Conservation (phyloP, 305 asterid species). For the Fraxinus sp. region DNA sequence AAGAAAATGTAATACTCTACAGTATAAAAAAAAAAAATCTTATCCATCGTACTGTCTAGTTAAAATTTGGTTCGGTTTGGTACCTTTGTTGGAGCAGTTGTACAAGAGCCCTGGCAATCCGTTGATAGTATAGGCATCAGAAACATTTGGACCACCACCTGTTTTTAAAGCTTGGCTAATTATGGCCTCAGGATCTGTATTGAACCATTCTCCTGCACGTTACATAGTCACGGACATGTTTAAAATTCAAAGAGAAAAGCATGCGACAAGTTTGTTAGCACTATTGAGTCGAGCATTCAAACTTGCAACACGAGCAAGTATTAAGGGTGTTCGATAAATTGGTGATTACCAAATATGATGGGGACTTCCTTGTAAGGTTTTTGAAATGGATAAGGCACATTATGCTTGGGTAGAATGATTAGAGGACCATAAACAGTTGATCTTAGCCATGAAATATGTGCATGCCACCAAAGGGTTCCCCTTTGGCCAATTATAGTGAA, state of each 20-base stretch:
- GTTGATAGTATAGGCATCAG: constrained; percentile 30
- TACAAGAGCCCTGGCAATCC: constrained; percentile 29
- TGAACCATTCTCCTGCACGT: constrained; percentile 30
- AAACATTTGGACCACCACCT: constrained; percentile 20
- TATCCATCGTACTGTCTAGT: neutral
- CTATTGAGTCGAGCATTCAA: neutral
- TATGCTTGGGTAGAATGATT: constrained; percentile 19
- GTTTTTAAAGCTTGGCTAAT: constrained; percentile 23
- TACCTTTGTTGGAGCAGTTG: constrained; percentile 20
- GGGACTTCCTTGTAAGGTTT: constrained; percentile 23
- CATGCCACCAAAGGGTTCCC: constrained; percentile 33
- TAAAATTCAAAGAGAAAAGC: neutral
- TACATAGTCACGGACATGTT: neutral
- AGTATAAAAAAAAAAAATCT: neutral
- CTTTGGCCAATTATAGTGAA: constrained; percentile 24
- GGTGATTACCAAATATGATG: constrained; percentile 21
- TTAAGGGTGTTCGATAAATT: neutral
- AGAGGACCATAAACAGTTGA: constrained; percentile 26
- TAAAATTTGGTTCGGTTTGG: neutral
- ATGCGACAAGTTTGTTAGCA: neutral
- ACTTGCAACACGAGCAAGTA: neutral
- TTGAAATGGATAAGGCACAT: constrained; percentile 21
- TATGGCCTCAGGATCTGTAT: constrained; percentile 21
- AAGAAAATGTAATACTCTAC: neutral
- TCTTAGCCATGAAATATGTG: constrained; percentile 27